These are phyloP conservation scores for Starmerella tilneyi DNA, from an alignment of 805 yeast genomes.

Conservation along the genomic window DNA sequence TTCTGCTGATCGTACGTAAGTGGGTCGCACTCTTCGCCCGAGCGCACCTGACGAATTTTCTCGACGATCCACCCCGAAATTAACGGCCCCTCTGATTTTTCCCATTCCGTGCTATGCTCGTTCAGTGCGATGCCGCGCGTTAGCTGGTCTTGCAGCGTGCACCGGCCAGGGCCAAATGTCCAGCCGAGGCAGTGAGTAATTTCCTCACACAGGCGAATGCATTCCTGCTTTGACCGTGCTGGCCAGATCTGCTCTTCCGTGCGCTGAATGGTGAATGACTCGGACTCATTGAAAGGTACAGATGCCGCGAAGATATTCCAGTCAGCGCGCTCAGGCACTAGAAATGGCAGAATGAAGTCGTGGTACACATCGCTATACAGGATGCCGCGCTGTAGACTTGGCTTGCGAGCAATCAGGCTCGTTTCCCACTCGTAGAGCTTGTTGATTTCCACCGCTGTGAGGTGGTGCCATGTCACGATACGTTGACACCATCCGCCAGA, in stretches of 20 bases:
- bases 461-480: conserved; percentile 31
- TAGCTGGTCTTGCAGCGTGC: conserved; percentile 14
- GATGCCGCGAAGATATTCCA: conserved; percentile 24
- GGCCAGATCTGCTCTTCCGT: conserved; percentile 14
- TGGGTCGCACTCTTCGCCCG: conserved; percentile 20
- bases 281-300: neutral
- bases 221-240: conserved; percentile 5
- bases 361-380: conserved; percentile 29
- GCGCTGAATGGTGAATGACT: neutral
- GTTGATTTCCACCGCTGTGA: conserved; percentile 29
- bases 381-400: conserved; percentile 16
- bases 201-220: conserved; percentile 15
- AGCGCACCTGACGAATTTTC: conserved; percentile 27
- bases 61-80: conserved; percentile 31
- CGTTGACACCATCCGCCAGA: conserved; percentile 30
- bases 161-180: conserved; percentile 14
- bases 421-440: conserved; percentile 32
- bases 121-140: conserved; percentile 17
- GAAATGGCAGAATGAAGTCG: conserved; percentile 30
- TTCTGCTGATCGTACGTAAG: conserved; percentile 6
- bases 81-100: neutral
- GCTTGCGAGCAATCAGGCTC: conserved; percentile 22
- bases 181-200: conserved; percentile 16
- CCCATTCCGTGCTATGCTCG: conserved; percentile 11
- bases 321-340: conserved; percentile 20